phyloP scores from a whole-genome alignment of 345 rosid genomes.

The Melaleuca quinquenervia region DNA sequence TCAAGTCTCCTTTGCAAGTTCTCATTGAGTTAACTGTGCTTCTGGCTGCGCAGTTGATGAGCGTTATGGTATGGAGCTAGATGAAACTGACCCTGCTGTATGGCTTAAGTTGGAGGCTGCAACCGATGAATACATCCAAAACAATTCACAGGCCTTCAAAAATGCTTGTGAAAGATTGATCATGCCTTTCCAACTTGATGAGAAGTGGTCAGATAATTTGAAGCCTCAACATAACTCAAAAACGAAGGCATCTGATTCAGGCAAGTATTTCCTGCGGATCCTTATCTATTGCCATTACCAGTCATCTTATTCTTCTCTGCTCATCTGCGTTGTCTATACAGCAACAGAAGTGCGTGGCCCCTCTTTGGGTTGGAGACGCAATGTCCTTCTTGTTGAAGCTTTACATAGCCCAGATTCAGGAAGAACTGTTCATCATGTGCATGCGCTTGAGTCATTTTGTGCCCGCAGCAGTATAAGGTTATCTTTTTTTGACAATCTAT shows the following conservation, averaged over 20 bases:
- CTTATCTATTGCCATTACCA: neutral
- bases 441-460: slow-evolving; percentile 87
- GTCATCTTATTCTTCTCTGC: slow-evolving; percentile 7
- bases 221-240: slow-evolving; percentile 28
- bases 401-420: slow-evolving; percentile 83
- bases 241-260: slow-evolving; percentile 28
- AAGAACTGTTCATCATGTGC: slow-evolving; percentile 70
- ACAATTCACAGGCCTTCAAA: slow-evolving; percentile 59
- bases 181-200: slow-evolving; percentile 73
- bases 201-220: slow-evolving; percentile 48
- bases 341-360: slow-evolving; percentile 50
- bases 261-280: neutral
- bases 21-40: slow-evolving; percentile 2
- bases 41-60: slow-evolving; percentile 64
- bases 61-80: slow-evolving; percentile 95
- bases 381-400: slow-evolving; percentile 89
- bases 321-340: slow-evolving; percentile 10
- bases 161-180: slow-evolving; percentile 62
- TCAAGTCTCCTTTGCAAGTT: neutral
- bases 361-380: slow-evolving; percentile 93
- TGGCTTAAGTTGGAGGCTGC: slow-evolving; percentile 92
- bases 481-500: slow-evolving; percentile 45
- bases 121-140: slow-evolving; percentile 64
- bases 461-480: slow-evolving; percentile 53
- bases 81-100: slow-evolving; percentile 95